Conservation (phyloP, 2,329 filamentous ascomycete genomes). For the Dendrostoma leiphaemia region DNA sequence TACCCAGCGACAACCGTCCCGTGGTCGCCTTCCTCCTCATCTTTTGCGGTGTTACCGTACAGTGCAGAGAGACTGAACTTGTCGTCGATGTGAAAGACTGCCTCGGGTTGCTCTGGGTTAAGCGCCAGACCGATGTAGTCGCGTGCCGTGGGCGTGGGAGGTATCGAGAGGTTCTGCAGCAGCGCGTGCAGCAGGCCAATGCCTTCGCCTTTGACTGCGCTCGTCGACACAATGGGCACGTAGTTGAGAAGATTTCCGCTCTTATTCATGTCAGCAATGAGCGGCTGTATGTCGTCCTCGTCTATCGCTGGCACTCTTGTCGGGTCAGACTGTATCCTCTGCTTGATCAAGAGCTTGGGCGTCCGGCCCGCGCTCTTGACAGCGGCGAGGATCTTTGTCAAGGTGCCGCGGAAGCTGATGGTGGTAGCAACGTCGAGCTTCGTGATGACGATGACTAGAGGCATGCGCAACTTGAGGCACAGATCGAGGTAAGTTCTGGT, state of each 20-base stretch:
- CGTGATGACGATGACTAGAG: slow-evolving; percentile 80
- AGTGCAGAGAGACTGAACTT: slow-evolving; percentile 73
- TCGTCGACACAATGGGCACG: slow-evolving; percentile 86
- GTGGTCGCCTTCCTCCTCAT: slow-evolving; percentile 41
- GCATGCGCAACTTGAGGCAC: slow-evolving; percentile 76
- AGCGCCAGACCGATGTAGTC: slow-evolving; percentile 54
- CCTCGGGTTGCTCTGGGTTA: slow-evolving; percentile 58
- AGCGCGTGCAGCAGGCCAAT: slow-evolving; percentile 81
- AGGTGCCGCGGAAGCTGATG: slow-evolving; percentile 63
- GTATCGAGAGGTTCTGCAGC: slow-evolving; percentile 72
- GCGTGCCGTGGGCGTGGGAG: slow-evolving; percentile 49
- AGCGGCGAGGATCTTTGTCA: slow-evolving; percentile 71
- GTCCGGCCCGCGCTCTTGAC: slow-evolving; percentile 74
- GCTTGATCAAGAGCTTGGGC: slow-evolving; percentile 69
- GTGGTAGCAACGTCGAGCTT: slow-evolving; percentile 87
- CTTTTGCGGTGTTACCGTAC: slow-evolving; percentile 46
- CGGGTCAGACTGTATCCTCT: slow-evolving; percentile 48
- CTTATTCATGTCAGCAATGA: slow-evolving; percentile 49
- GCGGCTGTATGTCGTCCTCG: slow-evolving; percentile 53
- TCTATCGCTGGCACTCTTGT: slow-evolving; percentile 56
- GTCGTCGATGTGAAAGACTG: slow-evolving; percentile 88
- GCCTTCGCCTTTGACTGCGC: slow-evolving; percentile 79
- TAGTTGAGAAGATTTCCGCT: slow-evolving; percentile 43
- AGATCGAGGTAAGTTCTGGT: slow-evolving; percentile 79
- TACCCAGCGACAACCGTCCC: slow-evolving; percentile 83